A percentile compares a stretch with the other conserved stretches of the same genome.
Evolutionary conservation across 257 asterid genomes (phyloP).

Genomic region (Fraxinus quadrangulata): DNA sequence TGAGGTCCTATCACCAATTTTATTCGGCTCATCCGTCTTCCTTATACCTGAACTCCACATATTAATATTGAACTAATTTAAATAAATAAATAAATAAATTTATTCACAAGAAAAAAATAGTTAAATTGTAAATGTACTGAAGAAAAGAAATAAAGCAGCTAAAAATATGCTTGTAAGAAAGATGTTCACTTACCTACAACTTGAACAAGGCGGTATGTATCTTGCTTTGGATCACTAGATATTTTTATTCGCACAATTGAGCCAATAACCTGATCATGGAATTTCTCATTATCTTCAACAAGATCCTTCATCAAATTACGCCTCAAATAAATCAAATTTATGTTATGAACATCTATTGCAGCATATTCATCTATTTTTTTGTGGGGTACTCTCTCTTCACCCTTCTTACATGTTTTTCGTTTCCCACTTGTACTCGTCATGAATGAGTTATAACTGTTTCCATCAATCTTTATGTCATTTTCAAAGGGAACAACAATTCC

Average conservation of each 20-base stretch:
- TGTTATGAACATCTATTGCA: constrained; percentile 82
- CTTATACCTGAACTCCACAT: constrained; percentile 59
- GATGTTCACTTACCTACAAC: constrained; percentile 63
- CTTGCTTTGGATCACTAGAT: constrained; percentile 74
- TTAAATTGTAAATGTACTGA: too few relatives aligned
- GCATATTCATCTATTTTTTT: constrained; percentile 68
- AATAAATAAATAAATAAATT: not conserved
- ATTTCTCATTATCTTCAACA: constrained; percentile 55
- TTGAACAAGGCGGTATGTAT: constrained; percentile 84
- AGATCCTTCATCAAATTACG: constrained; percentile 77
- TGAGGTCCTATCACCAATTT: constrained; percentile 63
- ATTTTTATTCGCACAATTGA: constrained; percentile 78
- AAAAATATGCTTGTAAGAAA: constrained; percentile 1
- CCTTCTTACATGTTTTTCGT: constrained; percentile 36
- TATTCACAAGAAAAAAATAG: too few relatives aligned
- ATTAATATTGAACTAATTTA: constrained; percentile 8
- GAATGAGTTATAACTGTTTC: constrained; percentile 12
- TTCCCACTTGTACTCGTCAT: constrained; percentile 26
- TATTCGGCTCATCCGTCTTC: constrained; percentile 63
- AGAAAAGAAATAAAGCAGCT: not conserved
- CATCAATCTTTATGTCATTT: constrained; percentile 23
- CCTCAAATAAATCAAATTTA: constrained; percentile 70
- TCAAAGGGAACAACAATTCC: constrained; percentile 38
- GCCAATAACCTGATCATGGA: constrained; percentile 64
- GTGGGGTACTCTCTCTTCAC: constrained; percentile 49